Percentiles rank a stretch among this genome's conserved stretches.
Evolutionary conservation across 2,329 filamentous ascomycete genomes (phyloP).

Genomic region (Stachybotrys chlorohalonatus): DNA sequence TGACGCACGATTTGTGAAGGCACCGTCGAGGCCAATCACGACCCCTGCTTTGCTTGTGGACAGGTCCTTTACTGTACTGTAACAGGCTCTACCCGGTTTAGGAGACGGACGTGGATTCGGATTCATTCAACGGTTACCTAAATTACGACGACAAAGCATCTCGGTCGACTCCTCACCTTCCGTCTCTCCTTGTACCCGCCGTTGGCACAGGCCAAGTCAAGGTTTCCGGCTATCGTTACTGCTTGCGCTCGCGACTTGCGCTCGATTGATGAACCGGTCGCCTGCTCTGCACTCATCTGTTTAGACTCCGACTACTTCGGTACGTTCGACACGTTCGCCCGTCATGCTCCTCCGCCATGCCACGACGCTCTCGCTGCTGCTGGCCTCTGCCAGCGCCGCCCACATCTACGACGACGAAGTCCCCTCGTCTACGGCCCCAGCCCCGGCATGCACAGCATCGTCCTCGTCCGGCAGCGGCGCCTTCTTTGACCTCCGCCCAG

Average conservation of each 20-base stretch:
- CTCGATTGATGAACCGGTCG: not conserved
- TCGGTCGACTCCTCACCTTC: not conserved
- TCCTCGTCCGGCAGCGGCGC: slow-evolving; percentile 45
- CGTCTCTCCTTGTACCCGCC: not conserved
- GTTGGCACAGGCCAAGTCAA: not conserved
- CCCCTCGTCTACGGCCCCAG: slow-evolving; percentile 28
- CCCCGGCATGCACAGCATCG: slow-evolving; percentile 45
- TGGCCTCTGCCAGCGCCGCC: slow-evolving; percentile 16
- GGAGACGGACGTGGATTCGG: not conserved
- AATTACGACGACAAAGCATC: not conserved
- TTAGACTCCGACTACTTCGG: not conserved
- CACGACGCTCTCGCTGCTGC: slow-evolving; percentile 21
- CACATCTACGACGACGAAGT: slow-evolving; percentile 24
- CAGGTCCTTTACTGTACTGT: not conserved
- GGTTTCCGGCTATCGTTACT: not conserved
- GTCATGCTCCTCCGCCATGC: slow-evolving; percentile 17
- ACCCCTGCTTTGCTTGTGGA: not conserved
- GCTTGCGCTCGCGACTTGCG: not conserved
- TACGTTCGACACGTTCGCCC: not conserved
- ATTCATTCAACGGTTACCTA: no score
- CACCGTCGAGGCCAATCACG: not conserved
- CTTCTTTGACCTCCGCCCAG: slow-evolving; percentile 50
- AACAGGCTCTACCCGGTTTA: not conserved
- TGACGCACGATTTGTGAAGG: not conserved
- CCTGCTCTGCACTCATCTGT: not conserved